Evolutionary conservation across 805 yeast species (phyloP), one percentile per base, ranked within the genome.

Genomic region (Wickerhamiella nectarea): DNA sequence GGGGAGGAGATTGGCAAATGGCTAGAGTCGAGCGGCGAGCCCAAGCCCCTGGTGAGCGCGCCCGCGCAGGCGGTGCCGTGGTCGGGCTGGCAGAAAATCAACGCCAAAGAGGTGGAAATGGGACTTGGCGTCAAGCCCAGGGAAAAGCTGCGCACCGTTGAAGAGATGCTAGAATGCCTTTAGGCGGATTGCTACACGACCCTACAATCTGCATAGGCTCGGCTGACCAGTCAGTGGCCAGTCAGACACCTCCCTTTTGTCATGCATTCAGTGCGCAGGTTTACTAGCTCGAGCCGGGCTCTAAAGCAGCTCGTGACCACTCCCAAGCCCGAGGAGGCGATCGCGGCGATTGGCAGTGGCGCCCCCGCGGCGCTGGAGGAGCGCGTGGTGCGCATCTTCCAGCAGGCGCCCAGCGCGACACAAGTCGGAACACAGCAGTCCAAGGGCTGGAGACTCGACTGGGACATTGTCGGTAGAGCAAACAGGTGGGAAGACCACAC

Each of bases 401-500:
- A 78, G 60, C 85, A 80, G 57, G 63, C 85, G 48, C 80, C 80
- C 62, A 69, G 84, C 12, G 93, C 94, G 31, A 83, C 87, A 14
- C 94, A 83, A 65, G 75, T 83, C 28, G 84, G 87, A 10, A 55
- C 54, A 15, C 53, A 46, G 38, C 60, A 60, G 36, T 59, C 68
- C 43, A 52, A 55, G 50, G 56, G 58, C 42, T 83, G 94, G 94
- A 76, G 74, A 55, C 57, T 83, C 45, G 93, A 83, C 62, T 83
- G 91, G 89, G 94, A 84, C 57, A 72, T 82, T 34, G 64, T 78
- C 45, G 76, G 76, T 36, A 75, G 78, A 56, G 83, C 80, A 18
- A 76, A 83, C 67, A 68, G 91, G 59, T 83, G 94, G 94, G 94
- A 83, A 59, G 83, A 83, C 62, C 89, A 81, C 59, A 68, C 83